Conservation (phyloP, 805 yeast genomes). For the Yamadazyma phyllophila region DNA sequence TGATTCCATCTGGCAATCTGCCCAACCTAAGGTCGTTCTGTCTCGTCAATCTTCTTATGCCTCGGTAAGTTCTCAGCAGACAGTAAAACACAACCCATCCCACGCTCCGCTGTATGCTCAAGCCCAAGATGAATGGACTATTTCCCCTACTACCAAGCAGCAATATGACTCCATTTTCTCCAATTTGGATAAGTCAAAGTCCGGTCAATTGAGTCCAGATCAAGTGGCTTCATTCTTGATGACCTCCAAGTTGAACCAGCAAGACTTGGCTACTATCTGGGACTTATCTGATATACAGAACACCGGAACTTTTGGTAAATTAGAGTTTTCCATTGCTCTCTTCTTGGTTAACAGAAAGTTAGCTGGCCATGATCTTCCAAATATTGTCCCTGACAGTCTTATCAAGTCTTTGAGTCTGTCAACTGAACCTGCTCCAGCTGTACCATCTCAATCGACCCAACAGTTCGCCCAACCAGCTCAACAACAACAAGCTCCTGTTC, state of each 20-base stretch:
- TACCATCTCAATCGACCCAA: background rate
- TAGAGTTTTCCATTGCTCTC: conserved; percentile 92
- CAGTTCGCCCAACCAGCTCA: background rate
- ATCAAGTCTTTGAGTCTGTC: conserved; percentile 28
- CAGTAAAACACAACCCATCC: conserved; percentile 29
- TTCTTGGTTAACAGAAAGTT: conserved; percentile 83
- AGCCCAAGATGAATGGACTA: conserved; percentile 54
- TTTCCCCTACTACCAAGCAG: conserved; percentile 64
- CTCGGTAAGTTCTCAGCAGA: conserved; percentile 37
- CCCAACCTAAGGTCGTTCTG: conserved; percentile 9
- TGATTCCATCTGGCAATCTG: conserved; percentile 41
- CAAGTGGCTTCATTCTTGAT: conserved; percentile 87
- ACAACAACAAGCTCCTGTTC: background rate
- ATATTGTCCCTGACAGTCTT: conserved; percentile 67
- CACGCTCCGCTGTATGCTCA: conserved; percentile 10
- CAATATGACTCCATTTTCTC: conserved; percentile 82
- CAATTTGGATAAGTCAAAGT: conserved; percentile 62
- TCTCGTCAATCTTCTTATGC: conserved; percentile 29
- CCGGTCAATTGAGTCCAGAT: conserved; percentile 66
- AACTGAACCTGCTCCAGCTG: conserved; percentile 12
- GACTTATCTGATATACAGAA: conserved; percentile 89
- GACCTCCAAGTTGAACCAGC: conserved; percentile 83
- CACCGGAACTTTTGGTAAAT: conserved; percentile 73
- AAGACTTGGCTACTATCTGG: conserved; percentile 87
- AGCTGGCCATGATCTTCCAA: conserved; percentile 76